These are phyloP conservation scores for Tricholoma sp. DNA, from an alignment of 768 basidiomycete species.

Conservation along the genomic window DNA sequence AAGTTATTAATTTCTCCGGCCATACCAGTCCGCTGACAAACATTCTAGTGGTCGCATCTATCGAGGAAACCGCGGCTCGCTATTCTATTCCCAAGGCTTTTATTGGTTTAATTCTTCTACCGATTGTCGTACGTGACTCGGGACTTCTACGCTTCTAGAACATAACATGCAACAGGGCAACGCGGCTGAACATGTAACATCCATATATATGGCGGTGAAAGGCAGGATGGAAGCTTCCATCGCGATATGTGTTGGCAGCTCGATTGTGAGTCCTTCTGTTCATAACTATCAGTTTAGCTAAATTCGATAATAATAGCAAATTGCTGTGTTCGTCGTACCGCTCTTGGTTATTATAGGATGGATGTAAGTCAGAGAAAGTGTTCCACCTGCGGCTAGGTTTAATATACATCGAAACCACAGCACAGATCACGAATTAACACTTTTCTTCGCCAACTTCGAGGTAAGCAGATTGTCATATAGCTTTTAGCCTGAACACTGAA, in stretches of 20 bases:
- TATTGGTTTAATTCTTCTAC: constrained; percentile 82
- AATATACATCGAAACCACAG: constrained; percentile 25
- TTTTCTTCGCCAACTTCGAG: constrained; percentile 87
- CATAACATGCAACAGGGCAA: constrained; percentile 44
- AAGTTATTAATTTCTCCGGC: constrained; percentile 25
- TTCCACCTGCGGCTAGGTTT: constrained; percentile 5
- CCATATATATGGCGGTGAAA: constrained; percentile 88
- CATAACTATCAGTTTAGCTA: neutral
- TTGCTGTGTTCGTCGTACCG: constrained; percentile 82
- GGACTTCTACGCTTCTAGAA: neutral
- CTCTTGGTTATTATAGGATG: constrained; percentile 86
- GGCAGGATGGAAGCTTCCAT: constrained; percentile 62
- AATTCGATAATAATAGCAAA: constrained; percentile 50
- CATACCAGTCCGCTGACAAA: constrained; percentile 18
- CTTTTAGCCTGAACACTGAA: neutral
- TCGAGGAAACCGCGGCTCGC: constrained; percentile 83
- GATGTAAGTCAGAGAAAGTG: constrained; percentile 45
- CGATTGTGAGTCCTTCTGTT: constrained; percentile 51
- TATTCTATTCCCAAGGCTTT: constrained; percentile 81
- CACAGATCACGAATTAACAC: constrained; percentile 63
- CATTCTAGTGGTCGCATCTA: constrained; percentile 74
- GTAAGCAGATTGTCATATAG: constrained; percentile 26
- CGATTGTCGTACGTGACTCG: constrained; percentile 64
- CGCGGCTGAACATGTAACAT: constrained; percentile 81
- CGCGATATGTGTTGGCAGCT: constrained; percentile 75